phyloP scores from a whole-genome alignment of 2,329 filamentous ascomycete species.

The Kalmusia sp. region DNA sequence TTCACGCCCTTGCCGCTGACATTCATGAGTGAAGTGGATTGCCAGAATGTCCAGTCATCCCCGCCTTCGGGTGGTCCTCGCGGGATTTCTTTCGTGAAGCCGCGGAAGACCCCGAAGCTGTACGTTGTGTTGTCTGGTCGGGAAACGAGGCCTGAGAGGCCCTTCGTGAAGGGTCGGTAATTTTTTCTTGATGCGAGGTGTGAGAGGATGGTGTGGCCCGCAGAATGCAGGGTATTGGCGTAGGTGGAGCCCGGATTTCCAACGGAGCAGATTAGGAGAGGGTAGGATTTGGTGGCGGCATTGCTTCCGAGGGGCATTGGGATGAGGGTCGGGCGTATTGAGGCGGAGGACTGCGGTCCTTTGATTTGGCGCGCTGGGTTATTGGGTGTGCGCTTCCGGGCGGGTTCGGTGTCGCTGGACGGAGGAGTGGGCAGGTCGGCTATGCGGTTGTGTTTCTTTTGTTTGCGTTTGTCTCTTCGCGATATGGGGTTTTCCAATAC shows the following conservation, averaged over 20 bases:
- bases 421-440: slow-evolving; percentile 22
- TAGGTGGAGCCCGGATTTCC: slow-evolving; percentile 78
- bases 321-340: background rate
- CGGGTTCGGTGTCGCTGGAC: slow-evolving; percentile 25
- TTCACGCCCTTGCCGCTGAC: slow-evolving; percentile 75
- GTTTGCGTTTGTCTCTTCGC: slow-evolving; percentile 34
- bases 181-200: slow-evolving; percentile 27
- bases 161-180: slow-evolving; percentile 40
- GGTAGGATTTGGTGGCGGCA: slow-evolving; percentile 33
- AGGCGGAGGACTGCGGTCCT: slow-evolving; percentile 1
- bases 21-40: slow-evolving; percentile 85
- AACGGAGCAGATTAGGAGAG: slow-evolving; percentile 82
- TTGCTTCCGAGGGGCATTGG: slow-evolving; percentile 32
- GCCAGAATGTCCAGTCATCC: slow-evolving; percentile 68
- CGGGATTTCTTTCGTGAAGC: slow-evolving; percentile 22
- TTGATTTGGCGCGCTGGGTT: slow-evolving; percentile 21
- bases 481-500: slow-evolving; percentile 12
- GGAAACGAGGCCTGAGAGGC: slow-evolving; percentile 38
- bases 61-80: slow-evolving; percentile 27
- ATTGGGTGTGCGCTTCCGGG: slow-evolving; percentile 11
- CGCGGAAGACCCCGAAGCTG: slow-evolving; percentile 56
- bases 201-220: slow-evolving; percentile 80
- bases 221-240: slow-evolving; percentile 81
- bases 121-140: slow-evolving; percentile 32
- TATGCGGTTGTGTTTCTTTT: slow-evolving; percentile 24